phyloP scores from a whole-genome alignment of 2,329 filamentous ascomycete genomes.

The Sarocladiaceae sp. region DNA sequence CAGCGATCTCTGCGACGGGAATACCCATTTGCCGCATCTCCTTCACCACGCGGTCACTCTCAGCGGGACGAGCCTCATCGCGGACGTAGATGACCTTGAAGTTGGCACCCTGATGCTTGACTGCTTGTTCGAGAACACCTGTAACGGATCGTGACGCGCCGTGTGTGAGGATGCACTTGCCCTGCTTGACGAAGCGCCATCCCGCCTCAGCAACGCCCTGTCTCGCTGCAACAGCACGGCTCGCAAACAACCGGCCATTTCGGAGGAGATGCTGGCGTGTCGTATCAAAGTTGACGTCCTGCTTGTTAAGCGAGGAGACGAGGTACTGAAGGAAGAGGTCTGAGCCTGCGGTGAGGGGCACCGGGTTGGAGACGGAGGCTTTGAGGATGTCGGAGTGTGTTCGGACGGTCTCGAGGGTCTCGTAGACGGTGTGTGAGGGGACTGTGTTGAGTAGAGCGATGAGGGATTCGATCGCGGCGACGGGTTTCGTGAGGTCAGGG shows the following conservation, averaged over 20 bases:
- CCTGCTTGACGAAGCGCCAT: conserved; percentile 70
- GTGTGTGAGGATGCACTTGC: conserved; percentile 79
- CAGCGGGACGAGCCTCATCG: conserved; percentile 46
- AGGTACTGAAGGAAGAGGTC: conserved; percentile 95
- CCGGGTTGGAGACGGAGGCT: conserved; percentile 73
- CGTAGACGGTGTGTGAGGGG: conserved; percentile 79
- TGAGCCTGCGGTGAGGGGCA: conserved; percentile 87
- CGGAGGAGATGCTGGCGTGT: conserved; percentile 77
- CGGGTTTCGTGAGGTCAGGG: conserved; percentile 85
- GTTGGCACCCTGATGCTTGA: conserved; percentile 60
- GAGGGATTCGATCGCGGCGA: conserved; percentile 87
- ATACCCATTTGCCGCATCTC: conserved; percentile 68
- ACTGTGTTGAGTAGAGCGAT: conserved; percentile 78
- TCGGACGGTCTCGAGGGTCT: conserved; percentile 82
- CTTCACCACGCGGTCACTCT: conserved; percentile 65
- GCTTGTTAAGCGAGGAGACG: conserved; percentile 62
- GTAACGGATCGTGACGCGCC: conserved; percentile 82
- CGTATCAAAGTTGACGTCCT: conserved; percentile 60
- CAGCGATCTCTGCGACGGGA: conserved; percentile 60
- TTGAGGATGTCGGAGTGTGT: conserved; percentile 73
- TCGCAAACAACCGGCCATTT: conserved; percentile 82
- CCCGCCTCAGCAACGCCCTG: conserved; percentile 78
- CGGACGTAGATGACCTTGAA: conserved; percentile 82
- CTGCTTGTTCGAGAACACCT: conserved; percentile 65
- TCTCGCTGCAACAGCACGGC: conserved; percentile 76